Evolutionary conservation across 2,329 filamentous ascomycete genomes (phyloP), one percentile per base, ranked within the genome.

Genomic region (Colletotrichum tamarilloi): DNA sequence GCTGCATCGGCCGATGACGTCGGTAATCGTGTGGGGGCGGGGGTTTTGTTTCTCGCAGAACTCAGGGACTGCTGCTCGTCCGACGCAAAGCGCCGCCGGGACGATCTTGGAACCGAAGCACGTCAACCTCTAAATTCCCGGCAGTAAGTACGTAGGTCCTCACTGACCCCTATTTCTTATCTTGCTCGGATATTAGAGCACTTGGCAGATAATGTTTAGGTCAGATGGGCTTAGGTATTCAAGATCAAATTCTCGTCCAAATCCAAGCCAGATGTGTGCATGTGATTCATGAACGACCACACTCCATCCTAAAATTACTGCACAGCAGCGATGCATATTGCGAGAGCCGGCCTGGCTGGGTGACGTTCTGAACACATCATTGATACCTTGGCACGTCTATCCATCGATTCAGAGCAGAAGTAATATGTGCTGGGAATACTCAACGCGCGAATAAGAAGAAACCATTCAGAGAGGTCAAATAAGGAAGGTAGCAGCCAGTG

Each of bases 21-120:
- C 67, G 70, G 70, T 66, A 57, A 24, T 30, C 55, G 46, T 65
- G 67, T 73, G 70, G 67, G 70, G 67, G 67, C 67, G 66, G 70
- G 53, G 68, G 68, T 32, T 14, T 64, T 60, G 55, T 64, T 65
- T 65, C 28, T 32, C 58, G 38, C 46, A 24, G 30, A 24, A 49
- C 46, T 49, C 38, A 62, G 58, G 64, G 30, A 28, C 66, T 53
- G 19, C 65, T 42, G 59, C 5, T 53, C 24, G 22, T 56, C 62
- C 62, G 52, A 65, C 32, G 52, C 62, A 65, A 65, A 30, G 46
- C 62, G 62, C 60, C 22, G 46, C 38, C 60, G 42, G n/a, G 46
- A 53, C 19, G 42, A 22, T 30, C 24, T 53, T 19, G 42, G 7
- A 30, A 46, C 22, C 6, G 46, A 53, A 55, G 12, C 32, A 24